phyloP scores from a whole-genome alignment of 176 grass and related monocot genomes.

The Hordeum marinum region DNA sequence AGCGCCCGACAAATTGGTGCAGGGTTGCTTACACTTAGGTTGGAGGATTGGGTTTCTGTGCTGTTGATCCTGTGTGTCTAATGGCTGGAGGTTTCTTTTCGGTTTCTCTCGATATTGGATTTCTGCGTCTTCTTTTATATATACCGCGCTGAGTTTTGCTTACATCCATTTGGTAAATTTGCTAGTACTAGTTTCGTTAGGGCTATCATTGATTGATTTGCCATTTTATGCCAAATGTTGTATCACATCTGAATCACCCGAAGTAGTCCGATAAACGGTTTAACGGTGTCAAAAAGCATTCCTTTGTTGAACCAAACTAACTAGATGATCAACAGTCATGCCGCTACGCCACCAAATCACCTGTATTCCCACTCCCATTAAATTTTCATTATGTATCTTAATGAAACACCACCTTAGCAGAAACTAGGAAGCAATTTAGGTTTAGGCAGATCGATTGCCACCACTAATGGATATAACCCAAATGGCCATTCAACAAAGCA shows the following conservation, averaged over 20 bases:
- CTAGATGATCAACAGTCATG: not conserved
- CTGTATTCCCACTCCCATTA: not conserved
- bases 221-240: not conserved
- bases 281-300: not conserved
- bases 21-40: not conserved
- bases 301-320: not conserved
- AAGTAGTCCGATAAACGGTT: not conserved
- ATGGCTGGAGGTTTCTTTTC: not conserved
- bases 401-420: not conserved
- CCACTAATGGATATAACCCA: not conserved
- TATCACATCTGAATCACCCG: not conserved
- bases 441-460: not conserved
- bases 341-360: not conserved
- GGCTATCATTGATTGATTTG: too few species aligned
- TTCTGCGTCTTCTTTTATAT: not conserved
- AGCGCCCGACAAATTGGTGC: not conserved
- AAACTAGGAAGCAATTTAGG: not conserved
- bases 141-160: not conserved
- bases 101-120: not conserved
- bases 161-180: not conserved
- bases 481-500: not conserved
- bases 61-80: not conserved
- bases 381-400: not conserved
- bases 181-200: too few species aligned
- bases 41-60: not conserved